A percentile compares a stretch with the other conserved stretches of the same genome.
Conservation (phyloP, 176 grass and related monocot species). For the Miscanthus lutarioriparius region DNA sequence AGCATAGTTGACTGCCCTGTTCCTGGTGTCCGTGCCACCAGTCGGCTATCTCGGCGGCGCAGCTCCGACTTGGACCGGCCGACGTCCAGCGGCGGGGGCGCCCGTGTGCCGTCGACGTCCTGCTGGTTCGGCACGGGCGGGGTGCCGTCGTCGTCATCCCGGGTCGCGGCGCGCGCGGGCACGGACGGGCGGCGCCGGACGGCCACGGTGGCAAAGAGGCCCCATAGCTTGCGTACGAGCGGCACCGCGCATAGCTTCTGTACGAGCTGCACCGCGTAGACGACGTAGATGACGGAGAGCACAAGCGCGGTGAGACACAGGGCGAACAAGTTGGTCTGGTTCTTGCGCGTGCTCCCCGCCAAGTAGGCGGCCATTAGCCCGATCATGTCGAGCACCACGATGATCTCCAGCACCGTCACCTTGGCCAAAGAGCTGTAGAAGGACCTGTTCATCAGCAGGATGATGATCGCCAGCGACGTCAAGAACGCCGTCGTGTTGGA, state of each 20-base stretch:
- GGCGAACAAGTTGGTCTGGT: not conserved
- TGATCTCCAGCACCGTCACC: not conserved
- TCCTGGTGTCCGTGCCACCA: not conserved
- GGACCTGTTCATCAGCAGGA: not conserved
- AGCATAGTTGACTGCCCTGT: not conserved
- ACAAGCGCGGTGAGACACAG: not conserved
- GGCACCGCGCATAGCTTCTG: not conserved
- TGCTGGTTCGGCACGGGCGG: not conserved
- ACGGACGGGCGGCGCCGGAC: not conserved
- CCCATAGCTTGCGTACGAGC: not conserved
- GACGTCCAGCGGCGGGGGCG: not conserved
- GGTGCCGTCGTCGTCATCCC: not conserved
- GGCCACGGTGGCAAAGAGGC: not conserved
- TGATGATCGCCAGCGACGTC: not conserved
- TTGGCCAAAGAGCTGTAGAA: not conserved
- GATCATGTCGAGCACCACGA: slow-evolving; percentile 7
- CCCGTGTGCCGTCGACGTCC: not conserved
- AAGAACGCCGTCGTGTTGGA: slow-evolving; percentile 11
- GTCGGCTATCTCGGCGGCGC: not conserved
- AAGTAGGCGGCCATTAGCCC: slow-evolving; percentile 8
- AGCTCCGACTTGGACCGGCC: not conserved
- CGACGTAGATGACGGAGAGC: not conserved
- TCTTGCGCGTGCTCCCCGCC: not conserved
- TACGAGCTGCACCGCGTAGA: not conserved
- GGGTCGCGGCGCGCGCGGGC: too few species aligned